Evolutionary conservation across 805 yeast species (phyloP).

Genomic region (Zygosaccharomyces bailii): DNA sequence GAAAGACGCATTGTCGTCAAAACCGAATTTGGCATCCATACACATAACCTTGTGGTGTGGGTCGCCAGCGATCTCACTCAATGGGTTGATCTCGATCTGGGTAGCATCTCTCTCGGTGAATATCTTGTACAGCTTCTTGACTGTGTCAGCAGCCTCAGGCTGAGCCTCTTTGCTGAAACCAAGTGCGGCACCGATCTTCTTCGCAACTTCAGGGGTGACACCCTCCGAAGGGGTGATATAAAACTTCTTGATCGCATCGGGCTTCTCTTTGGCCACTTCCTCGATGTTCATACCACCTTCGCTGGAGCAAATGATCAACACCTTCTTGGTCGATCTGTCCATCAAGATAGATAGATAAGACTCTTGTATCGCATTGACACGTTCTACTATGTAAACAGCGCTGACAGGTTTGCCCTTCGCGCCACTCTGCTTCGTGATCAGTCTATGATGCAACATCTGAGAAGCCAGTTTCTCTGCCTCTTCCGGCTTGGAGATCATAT

Average conservation of each 20-base stretch:
- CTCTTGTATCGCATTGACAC: slow-evolving; percentile 90
- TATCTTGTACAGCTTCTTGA: slow-evolving; percentile 82
- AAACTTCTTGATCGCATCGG: slow-evolving; percentile 87
- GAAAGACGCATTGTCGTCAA: slow-evolving; percentile 94
- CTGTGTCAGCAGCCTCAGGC: slow-evolving; percentile 82
- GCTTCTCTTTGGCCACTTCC: slow-evolving; percentile 91
- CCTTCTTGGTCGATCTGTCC: slow-evolving; percentile 89
- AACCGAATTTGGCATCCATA: slow-evolving; percentile 98
- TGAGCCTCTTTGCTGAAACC: slow-evolving; percentile 78
- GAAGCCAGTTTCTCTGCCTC: slow-evolving; percentile 83
- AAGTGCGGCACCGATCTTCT: slow-evolving; percentile 69
- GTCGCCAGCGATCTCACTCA: slow-evolving; percentile 75
- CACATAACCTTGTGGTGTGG: slow-evolving; percentile 71
- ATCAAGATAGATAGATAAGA: slow-evolving; percentile 91
- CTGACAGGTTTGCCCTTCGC: slow-evolving; percentile 95
- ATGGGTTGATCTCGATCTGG: slow-evolving; percentile 97
- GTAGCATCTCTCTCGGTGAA: slow-evolving; percentile 92
- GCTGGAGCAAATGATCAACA: slow-evolving; percentile 91
- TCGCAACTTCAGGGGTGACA: slow-evolving; percentile 73
- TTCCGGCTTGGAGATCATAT: slow-evolving; percentile 77
- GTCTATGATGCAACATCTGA: slow-evolving; percentile 87
- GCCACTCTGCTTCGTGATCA: slow-evolving; percentile 98
- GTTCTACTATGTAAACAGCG: slow-evolving; percentile 92
- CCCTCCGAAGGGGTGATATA: slow-evolving; percentile 74
- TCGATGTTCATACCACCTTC: slow-evolving; percentile 99